Base-by-base conservation (phyloP, 306 rosid species). In the Prunus campanulata region DNA sequence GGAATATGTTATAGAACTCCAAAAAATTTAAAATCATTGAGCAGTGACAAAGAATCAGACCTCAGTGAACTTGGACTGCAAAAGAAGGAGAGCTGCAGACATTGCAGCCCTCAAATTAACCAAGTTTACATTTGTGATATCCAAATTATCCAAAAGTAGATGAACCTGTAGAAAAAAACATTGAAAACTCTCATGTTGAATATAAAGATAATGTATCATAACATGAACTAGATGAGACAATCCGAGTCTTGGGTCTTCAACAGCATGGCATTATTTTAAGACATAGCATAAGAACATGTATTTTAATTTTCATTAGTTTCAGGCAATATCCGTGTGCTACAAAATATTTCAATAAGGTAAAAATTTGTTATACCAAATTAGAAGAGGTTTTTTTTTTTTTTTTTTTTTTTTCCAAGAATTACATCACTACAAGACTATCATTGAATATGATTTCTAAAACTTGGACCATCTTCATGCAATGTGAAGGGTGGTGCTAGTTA, bases 61-160 rank as follows among this genome's bases (percentile, higher is more conserved):
- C 97, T 85, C 93, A 20, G 93, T 74, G 84, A 95, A 95, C 71
- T 89, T 86, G 14, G 87, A 72, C 60, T 97, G 98, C 81, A 95
- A 90, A 78, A 92, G 87, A 68, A 95, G 97, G 61, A 95, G 97
- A 70, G 98, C 91, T 73, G 93, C 91, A 78, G 97, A 86, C 44
- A 92, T 39, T 63, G 96, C 97, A 75, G 93, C 91, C 88, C 96
- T 85, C 87, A 92, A 78, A 84, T 95, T 92, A 84, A 77, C 75
- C n/a, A 86, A 84, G 83, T 92, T 95, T 55, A 74, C 50, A 66
- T 71, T 82, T 77, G 64, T 69, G 52, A 92, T 65, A 56, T 89
- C 86, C 84, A 82, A 82, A 67, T 84, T 85, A 82, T 95, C 98
- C 69, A 83, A 89, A 66, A 95, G 79, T 50, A 90, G 60, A 68